Evolutionary conservation across 495 filamentous ascomycete species (phyloP), one percentile per base, ranked within the genome.

Genomic region (Penicillium cosmopolitanum): DNA sequence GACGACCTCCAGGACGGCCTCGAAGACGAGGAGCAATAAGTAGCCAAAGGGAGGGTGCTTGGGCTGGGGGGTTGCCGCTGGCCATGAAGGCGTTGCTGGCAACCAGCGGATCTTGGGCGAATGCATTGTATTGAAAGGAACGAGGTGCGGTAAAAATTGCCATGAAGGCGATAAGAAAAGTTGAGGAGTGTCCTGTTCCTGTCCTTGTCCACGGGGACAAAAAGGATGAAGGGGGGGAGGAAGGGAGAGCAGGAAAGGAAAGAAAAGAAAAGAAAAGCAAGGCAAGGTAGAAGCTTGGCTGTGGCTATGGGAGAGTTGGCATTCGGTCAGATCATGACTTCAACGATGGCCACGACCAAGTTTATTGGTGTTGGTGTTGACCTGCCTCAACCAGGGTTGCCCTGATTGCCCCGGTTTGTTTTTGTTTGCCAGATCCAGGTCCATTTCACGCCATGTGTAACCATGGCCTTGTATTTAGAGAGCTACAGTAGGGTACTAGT

Each of bases 1-100:
- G 38, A 98, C 87, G 2, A 98, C 95, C 69, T 98, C 94, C 65
- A 98, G 74, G 21, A 98, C 94, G 13, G 95, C 95, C 73, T 96
- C 96, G 68, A 97, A 97, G 57, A 98, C 93, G 38, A 98, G 85
- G 8, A 96, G 82, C 28, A 90, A 77, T 28, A 98, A 80, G 64
- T 93, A 85, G 54, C 83, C 81, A 58, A 98, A 83, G 21, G 90
- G 80, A 2, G 87, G 85, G 62, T 89, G 86, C 56, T 76, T 81
- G 28, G 79, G 68, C 55, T 84, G 80, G 11, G 70, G 38, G 38
- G 40, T 19, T 57, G 51, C 48, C 51, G 51, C 44, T 61, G 61
- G 60, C 55, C 33, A 73, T 63, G 28, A 73, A 59, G 25, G 73
- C 56, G 61, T 77, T 58, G 36, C 71, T 66, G 46, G 67, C 42